Evolutionary conservation across 345 rosid genomes (phyloP), one percentile per base, ranked within the genome.

Genomic region (Carallia pectinifolia): DNA sequence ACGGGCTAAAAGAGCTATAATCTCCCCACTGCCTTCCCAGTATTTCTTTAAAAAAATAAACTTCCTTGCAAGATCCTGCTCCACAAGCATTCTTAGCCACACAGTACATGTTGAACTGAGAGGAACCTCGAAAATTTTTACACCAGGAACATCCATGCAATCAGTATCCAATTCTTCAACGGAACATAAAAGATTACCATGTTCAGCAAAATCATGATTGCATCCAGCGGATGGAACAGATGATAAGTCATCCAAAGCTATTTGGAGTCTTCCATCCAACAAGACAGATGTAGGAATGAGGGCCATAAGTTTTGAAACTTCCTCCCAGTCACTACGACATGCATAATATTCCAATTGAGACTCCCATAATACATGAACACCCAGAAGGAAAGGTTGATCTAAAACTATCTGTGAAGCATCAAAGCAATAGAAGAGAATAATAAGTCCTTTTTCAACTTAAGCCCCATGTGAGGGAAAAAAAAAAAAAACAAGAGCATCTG

Each of bases 341-440:
- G 85, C 76, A 73, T 87, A 77, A 71, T 92, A 95, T 89, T 92
- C 97, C 74, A 95, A 77, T 79, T 92, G 97, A 19, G 99, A 91
- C 58, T 95, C 97, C 99, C 97, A 95, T 39, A 85, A 81, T 48
- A 90, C 87, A 83, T 90, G 97, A 77, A 91, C 93, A 65, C 97
- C 99, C 92, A 92, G 92, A 65, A 83, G 89, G 70, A 87, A 83
- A 74, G 97, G 99, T 66, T 90, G 99, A 84, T 95, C 99, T 83
- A 95, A 75, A 75, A 92, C 88, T 81, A 95, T 88, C 99, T 95
- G 97, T 66, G 77, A 61, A 73, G 36, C 62, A 71, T 64, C 63
- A 66, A 58, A 71, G 52, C 68, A 68, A 66, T 30, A 34, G 27
- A 30, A 48, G 38, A 38, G 52, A 58, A 12, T 59, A 31, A n/a